Evolutionary conservation across 768 basidiomycete species (phyloP).

Genomic region (Podaxis sp.): DNA sequence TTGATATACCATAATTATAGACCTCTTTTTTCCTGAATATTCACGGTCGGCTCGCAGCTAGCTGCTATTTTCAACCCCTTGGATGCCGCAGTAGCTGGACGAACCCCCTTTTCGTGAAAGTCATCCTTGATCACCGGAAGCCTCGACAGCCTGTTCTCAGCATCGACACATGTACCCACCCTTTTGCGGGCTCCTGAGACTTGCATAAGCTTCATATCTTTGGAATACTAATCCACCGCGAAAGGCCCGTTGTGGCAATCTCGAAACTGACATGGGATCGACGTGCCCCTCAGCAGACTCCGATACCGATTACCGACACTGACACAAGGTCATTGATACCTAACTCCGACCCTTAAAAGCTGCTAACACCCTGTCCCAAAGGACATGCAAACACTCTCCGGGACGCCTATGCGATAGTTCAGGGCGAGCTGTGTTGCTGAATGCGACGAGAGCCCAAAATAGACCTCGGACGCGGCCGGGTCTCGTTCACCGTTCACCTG

Average conservation of each 20-base stretch:
- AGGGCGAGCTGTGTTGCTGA: too few species aligned
- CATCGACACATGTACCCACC: too few species aligned
- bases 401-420: not conserved
- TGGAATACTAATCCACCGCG: conserved; percentile 20
- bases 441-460: not conserved
- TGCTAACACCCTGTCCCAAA: not conserved
- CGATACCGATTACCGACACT: not conserved
- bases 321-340: not conserved
- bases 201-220: not conserved
- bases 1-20: conserved; percentile 8
- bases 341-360: not conserved
- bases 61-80: not conserved
- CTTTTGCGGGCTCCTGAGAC: not conserved
- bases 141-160: too few species aligned
- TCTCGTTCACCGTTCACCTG: not conserved
- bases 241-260: not conserved
- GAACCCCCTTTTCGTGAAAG: not conserved
- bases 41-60: not conserved
- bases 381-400: not conserved
- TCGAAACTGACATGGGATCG: not conserved
- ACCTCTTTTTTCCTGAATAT: not conserved
- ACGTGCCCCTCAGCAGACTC: not conserved
- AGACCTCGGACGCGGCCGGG: not conserved
- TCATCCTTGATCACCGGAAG: too few species aligned
- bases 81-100: not conserved